These are phyloP conservation scores for Melaleuca alternifolia DNA, from an alignment of 345 rosid species.

Conservation along the genomic window DNA sequence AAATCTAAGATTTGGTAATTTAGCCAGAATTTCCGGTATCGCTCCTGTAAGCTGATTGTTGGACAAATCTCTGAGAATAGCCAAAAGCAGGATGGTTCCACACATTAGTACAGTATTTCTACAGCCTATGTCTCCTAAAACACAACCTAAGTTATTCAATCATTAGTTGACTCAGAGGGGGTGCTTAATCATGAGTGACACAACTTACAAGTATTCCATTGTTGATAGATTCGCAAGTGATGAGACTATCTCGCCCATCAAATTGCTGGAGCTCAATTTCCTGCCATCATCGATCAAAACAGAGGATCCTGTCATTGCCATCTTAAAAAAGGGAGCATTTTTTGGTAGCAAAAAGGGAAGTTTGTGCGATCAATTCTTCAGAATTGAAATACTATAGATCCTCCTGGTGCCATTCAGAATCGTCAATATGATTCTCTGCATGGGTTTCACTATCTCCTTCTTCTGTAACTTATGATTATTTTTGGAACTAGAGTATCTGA, in stretches of 20 bases:
- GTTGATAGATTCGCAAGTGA: neutral
- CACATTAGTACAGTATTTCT: neutral
- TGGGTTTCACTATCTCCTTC: too few species aligned
- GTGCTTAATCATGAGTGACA: neutral
- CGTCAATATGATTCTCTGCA: too few species aligned
- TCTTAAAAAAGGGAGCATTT: neutral
- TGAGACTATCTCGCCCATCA: neutral
- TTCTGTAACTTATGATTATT: too few species aligned
- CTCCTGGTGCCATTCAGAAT: too few species aligned
- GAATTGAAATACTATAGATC: too few species aligned
- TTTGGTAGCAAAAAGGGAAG: neutral
- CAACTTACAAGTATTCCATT: neutral
- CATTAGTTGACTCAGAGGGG: neutral
- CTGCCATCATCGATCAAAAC: neutral
- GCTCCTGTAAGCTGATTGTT: slow-evolving; percentile 10
- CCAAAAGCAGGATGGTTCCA: neutral
- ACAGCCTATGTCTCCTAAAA: neutral
- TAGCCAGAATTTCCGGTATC: slow-evolving; percentile 10
- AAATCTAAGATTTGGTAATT: slow-evolving; percentile 1
- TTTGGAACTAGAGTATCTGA: too few species aligned
- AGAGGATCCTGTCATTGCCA: neutral
- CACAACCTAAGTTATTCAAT: neutral
- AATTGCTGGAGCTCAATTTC: neutral
- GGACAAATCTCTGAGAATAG: slow-evolving; percentile 11
- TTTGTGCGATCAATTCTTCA: neutral